These are phyloP conservation scores for Polychaeton citri DNA, from an alignment of 2,329 filamentous ascomycete species.

Conservation along the genomic window DNA sequence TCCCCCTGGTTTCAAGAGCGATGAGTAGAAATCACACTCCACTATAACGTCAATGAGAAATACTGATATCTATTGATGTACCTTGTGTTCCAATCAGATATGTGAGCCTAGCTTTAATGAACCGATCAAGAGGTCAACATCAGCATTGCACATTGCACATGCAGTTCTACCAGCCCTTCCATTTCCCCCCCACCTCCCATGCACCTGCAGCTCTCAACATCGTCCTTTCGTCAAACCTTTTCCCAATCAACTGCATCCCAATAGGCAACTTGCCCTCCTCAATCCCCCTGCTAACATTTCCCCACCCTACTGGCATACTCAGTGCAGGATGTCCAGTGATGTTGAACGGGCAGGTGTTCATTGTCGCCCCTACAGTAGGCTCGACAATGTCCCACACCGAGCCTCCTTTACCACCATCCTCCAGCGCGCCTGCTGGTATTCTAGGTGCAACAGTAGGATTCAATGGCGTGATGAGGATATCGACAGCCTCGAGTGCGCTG, in stretches of 20 bases:
- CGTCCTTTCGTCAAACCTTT: slow-evolving; percentile 20
- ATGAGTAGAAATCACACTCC: too few species aligned
- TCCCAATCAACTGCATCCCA: slow-evolving; percentile 25
- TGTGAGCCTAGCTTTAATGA: too few species aligned
- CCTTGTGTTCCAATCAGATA: too few species aligned
- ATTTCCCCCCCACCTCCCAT: slow-evolving; percentile 21
- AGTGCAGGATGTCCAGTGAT: slow-evolving; percentile 38
- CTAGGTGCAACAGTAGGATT: slow-evolving; percentile 33
- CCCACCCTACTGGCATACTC: slow-evolving; percentile 31
- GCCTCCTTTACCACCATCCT: slow-evolving; percentile 19
- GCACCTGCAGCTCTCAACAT: slow-evolving; percentile 22
- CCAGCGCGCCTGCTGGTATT: slow-evolving; percentile 19
- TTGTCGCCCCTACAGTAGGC: slow-evolving; percentile 31
- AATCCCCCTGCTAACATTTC: slow-evolving; percentile 11
- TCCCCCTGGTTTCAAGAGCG: too few species aligned
- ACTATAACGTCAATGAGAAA: too few species aligned
- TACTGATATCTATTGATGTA: too few species aligned
- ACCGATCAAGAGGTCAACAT: too few species aligned
- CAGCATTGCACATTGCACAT: too few species aligned
- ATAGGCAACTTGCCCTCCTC: slow-evolving; percentile 20
- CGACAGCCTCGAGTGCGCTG: slow-evolving; percentile 27
- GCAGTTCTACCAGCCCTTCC: too few species aligned
- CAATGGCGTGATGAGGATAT: slow-evolving; percentile 37
- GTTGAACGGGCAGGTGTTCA: slow-evolving; percentile 36
- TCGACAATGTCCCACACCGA: slow-evolving; percentile 26